Conservation (phyloP, 1,139 yeast genomes). For the Pichia sp. region DNA sequence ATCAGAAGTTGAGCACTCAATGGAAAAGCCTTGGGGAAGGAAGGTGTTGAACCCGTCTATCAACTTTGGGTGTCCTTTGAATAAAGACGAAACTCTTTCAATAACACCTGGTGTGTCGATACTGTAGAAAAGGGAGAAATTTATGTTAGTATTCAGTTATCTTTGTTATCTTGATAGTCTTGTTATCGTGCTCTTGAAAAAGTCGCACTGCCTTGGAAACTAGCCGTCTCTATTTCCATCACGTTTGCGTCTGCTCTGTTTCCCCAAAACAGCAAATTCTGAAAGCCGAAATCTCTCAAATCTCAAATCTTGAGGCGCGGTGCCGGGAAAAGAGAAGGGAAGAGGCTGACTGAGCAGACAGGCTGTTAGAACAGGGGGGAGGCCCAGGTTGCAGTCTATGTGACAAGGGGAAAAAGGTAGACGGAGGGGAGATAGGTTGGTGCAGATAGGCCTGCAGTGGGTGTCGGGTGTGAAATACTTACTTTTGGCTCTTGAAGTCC, state of each 20-base stretch:
- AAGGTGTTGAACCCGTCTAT: slow-evolving; percentile 97
- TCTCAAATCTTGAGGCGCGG: neutral
- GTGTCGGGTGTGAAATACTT: slow-evolving; percentile 34
- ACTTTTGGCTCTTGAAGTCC: slow-evolving; percentile 90
- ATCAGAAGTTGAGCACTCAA: slow-evolving; percentile 90
- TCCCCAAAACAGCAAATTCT: neutral
- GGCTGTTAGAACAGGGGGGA: too few relatives aligned
- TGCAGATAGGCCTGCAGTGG: neutral
- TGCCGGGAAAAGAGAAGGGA: neutral
- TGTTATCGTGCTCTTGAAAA: too few relatives aligned
- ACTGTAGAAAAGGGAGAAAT: slow-evolving; percentile 32
- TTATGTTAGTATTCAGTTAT: slow-evolving; percentile 21
- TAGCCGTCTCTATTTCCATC: too few relatives aligned
- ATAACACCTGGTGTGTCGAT: slow-evolving; percentile 98
- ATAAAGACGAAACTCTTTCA: slow-evolving; percentile 84
- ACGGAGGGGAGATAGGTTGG: neutral
- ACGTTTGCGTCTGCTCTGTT: too few relatives aligned
- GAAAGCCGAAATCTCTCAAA: neutral
- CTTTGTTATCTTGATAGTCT: too few relatives aligned
- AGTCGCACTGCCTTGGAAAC: too few relatives aligned
- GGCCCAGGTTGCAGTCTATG: too few relatives aligned
- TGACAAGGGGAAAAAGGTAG: neutral
- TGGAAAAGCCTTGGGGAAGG: slow-evolving; percentile 92
- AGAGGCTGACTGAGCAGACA: too few relatives aligned
- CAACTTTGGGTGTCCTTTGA: slow-evolving; percentile 86